Percentiles rank a stretch among this genome's conserved stretches.
These are phyloP conservation scores for Artemisia annua DNA, from an alignment of 129 eudicot species.

Conservation along the genomic window DNA sequence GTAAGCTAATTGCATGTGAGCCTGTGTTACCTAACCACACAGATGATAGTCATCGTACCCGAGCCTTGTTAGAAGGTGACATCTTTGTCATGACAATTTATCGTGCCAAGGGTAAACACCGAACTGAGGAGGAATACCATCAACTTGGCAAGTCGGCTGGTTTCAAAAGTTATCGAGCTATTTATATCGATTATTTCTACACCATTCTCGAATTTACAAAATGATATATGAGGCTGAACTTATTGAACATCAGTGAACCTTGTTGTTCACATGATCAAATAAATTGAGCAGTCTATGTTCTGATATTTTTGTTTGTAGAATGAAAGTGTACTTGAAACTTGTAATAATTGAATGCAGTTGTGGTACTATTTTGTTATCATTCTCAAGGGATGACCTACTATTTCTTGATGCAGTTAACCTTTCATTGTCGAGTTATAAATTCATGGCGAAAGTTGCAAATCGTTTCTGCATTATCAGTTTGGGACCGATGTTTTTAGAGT, in stretches of 20 bases:
- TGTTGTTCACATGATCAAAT: no score
- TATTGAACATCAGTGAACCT: no score
- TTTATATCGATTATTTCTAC: conserved; percentile 41
- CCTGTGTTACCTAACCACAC: conserved; percentile 48
- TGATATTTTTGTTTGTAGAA: no score
- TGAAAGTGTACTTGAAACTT: not conserved
- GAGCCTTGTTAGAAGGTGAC: conserved; percentile 55
- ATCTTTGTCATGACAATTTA: conserved; percentile 59
- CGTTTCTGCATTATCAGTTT: no score
- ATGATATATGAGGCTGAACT: conserved; percentile 1
- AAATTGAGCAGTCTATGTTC: no score
- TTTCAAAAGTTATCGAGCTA: conserved; percentile 36
- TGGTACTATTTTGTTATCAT: no score
- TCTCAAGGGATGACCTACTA: no score
- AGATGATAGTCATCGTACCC: conserved; percentile 44
- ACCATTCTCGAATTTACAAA: conserved; percentile 47
- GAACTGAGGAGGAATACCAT: conserved; percentile 44
- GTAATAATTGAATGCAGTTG: not conserved
- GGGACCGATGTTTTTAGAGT: no score
- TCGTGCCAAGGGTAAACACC: conserved; percentile 50
- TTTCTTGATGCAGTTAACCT: no score
- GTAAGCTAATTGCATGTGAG: conserved; percentile 56
- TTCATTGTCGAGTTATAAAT: no score
- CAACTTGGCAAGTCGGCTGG: conserved; percentile 42
- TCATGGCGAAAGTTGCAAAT: no score